Evolutionary conservation across 768 basidiomycete genomes (phyloP), one percentile per base, ranked within the genome.

Genomic region (Amanita phalloides): DNA sequence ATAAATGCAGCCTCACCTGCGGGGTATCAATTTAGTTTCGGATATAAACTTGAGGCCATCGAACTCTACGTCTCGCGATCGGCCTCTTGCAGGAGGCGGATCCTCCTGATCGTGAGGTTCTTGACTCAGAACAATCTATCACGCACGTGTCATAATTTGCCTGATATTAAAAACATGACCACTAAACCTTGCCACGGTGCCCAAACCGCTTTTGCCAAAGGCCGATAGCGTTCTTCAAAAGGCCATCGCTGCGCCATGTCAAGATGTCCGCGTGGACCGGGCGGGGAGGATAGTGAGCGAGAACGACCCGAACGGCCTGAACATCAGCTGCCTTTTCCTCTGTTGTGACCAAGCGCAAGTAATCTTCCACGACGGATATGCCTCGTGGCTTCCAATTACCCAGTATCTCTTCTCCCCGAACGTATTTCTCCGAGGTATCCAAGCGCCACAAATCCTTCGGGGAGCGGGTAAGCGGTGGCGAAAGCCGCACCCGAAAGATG

Each of bases 351-450:
- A 91, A 68, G 53, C 82, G 76, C 45, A 73, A 72, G 61, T 90
- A 87, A 61, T 97, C 95, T 57, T 95, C 84, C 25, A 99, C 85
- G 8, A 92, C 82, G 1, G 85, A 84, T 25, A 97, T 76, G 7
- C 94, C 90, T 42, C 94, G 78, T 41, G 94, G 83, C 58, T 82
- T 86, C 94, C 95, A 98, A 17, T 74, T 65, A 5, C 77, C 82
- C 26, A 98, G 73, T 3, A 74, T 66, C 60, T 97, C 94, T 64
- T 98, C 94, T 6, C 95, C 95, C 42, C 84, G 78, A 0, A 99
- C 93, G 66, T 94, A 97, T 64, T 92, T 94, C 67, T 90, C 87
- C 26, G 89, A 83, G 1, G 95, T 97, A 68, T 99, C 92, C 48
- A 98, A 72, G 37, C 93, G 74, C 96, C 95, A 97, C 11, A 99